Base-by-base conservation (phyloP, 2,329 filamentous ascomycete genomes). In the Microcyclosporella mali region DNA sequence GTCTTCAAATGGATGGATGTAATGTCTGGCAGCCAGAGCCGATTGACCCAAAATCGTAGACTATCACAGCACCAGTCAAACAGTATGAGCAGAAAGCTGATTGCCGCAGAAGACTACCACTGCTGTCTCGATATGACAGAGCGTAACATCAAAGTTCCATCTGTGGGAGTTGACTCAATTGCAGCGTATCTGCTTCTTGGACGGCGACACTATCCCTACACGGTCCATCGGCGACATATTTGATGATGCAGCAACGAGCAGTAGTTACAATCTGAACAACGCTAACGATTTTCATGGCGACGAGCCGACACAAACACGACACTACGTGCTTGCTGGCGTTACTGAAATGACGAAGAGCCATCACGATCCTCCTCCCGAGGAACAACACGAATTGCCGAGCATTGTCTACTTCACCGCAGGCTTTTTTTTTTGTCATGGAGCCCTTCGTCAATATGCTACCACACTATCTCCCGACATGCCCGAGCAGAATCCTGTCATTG, bases 71-170 rank as follows among this genome's bases (percentile, higher is more conserved):
- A 17, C 6, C n/a, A 34, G 15, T 32, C 9, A 6, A 18, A 34
- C 6, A 11, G 9, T 34, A 11, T 11, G 12, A 6, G 18, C 10
- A 15, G 33, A 6, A 16, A 34, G 16, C 33, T 34, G 33, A 34
- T 17, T 17, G 10, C 9, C 21, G 4, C 10, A 34, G 6, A 34
- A 15, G 36, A 44, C 52, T 8, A 43, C 37, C 16, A 49, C 50
- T 3, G 33, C 33, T 10, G 37, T 46, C 7, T 14, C 40, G 7
- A 37, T 34, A 1, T 69, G 63, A 63, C 47, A 55, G 34, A 57
- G 66, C 21, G 56, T 67, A 17, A 55, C 68, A 56, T 59, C 61
- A 12, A 69, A 69, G 51, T 51, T 69, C 18, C 62, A 63, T 17
- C 54, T 66, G 2, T 68, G 58, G 57, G 53, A 67, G 47, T 55